phyloP scores from a whole-genome alignment of 148 eudicot genomes.

The Cornus florida region DNA sequence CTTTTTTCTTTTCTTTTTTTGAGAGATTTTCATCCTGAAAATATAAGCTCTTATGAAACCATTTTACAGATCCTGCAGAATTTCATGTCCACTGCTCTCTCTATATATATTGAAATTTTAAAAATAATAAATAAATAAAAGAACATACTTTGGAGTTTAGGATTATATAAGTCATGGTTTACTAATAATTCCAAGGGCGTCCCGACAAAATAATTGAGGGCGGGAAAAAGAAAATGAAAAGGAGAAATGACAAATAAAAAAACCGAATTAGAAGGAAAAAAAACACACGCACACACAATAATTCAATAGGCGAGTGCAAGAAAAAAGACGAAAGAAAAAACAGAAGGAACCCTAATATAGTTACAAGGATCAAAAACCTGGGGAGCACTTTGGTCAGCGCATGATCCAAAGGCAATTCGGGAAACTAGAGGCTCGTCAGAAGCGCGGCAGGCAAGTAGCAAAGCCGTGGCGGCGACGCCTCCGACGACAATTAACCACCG shows the following conservation, averaged over 20 bases:
- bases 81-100: background rate
- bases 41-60: background rate
- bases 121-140: too few relatives aligned
- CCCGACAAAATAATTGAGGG: background rate
- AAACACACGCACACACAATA: background rate
- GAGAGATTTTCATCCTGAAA: background rate
- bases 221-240: background rate
- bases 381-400: slow-evolving; percentile 49
- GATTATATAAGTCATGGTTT: background rate
- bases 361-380: slow-evolving; percentile 28
- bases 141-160: background rate
- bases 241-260: background rate
- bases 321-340: background rate
- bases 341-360: background rate
- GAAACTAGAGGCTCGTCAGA: slow-evolving; percentile 20
- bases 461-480: background rate
- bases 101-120: too few relatives aligned
- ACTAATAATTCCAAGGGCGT: too few relatives aligned
- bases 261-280: background rate
- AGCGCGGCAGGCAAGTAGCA: slow-evolving; percentile 1
- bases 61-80: background rate
- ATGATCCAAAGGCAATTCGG: slow-evolving; percentile 56
- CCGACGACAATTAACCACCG: slow-evolving; percentile 5
- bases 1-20: background rate
- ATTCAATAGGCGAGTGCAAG: background rate